Conservation (phyloP, 441 rosid genomes). For the Erodium moschatum region DNA sequence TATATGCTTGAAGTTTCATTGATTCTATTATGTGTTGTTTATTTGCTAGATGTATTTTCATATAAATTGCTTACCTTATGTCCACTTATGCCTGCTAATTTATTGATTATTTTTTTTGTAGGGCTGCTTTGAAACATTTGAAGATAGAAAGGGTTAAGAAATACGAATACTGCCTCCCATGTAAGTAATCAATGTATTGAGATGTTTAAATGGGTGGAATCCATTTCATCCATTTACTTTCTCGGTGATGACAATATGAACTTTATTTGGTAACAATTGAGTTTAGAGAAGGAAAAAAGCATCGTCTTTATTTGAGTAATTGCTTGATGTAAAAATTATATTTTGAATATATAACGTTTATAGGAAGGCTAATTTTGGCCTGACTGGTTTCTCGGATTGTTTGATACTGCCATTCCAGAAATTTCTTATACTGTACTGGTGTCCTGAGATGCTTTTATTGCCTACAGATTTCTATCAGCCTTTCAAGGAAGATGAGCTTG, state of each 20-base stretch:
- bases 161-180: constrained; percentile 86
- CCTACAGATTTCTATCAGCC: constrained; percentile 80
- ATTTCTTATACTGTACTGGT: neutral
- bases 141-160: constrained; percentile 79
- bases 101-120: constrained; percentile 33
- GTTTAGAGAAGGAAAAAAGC: neutral
- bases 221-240: neutral
- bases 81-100: constrained; percentile 2
- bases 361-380: neutral
- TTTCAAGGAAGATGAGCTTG: constrained; percentile 72
- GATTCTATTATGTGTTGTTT: too few species aligned
- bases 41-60: too few species aligned
- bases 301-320: neutral
- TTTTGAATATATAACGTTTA: neutral
- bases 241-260: constrained; percentile 7
- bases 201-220: constrained; percentile 18
- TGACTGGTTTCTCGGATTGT: constrained; percentile 7
- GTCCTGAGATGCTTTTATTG: constrained; percentile 16
- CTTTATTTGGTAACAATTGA: neutral
- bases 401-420: neutral
- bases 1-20: too few species aligned
- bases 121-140: constrained; percentile 81
- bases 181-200: constrained; percentile 45
- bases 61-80: neutral
- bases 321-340: constrained; percentile 7